phyloP scores from a whole-genome alignment of 2,329 filamentous ascomycete genomes.

The Calonectria pseudoreteaudii region DNA sequence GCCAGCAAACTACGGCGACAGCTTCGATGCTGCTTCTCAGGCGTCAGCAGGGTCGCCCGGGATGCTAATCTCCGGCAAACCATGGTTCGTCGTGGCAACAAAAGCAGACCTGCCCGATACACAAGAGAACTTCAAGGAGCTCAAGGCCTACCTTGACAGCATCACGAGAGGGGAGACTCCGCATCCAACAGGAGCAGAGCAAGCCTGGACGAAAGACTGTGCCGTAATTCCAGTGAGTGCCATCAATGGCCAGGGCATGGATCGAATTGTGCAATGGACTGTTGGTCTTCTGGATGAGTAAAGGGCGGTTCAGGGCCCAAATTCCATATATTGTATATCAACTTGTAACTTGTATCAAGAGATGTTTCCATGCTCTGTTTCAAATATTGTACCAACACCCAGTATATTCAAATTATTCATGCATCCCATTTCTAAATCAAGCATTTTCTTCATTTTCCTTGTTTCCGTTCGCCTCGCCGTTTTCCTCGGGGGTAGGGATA shows the following conservation, averaged over 20 bases:
- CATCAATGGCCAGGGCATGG: slow-evolving; percentile 86
- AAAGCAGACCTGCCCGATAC: slow-evolving; percentile 89
- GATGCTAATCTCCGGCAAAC: slow-evolving; percentile 90
- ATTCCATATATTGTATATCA: slow-evolving; percentile 35
- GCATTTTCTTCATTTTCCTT: slow-evolving; percentile 30
- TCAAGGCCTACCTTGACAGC: slow-evolving; percentile 77
- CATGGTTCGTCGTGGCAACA: slow-evolving; percentile 96
- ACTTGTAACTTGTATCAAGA: slow-evolving; percentile 29
- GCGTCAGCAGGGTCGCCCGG: slow-evolving; percentile 43
- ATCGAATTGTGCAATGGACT: slow-evolving; percentile 78
- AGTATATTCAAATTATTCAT: slow-evolving; percentile 32
- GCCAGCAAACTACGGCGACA: slow-evolving; percentile 41
- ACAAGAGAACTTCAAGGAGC: slow-evolving; percentile 77
- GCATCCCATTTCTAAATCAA: slow-evolving; percentile 34
- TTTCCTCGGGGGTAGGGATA: slow-evolving; percentile 50
- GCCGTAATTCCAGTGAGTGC: slow-evolving; percentile 88
- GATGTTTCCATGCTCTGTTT: slow-evolving; percentile 30
- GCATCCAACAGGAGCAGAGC: slow-evolving; percentile 78
- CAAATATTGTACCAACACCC: slow-evolving; percentile 37
- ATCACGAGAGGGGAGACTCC: slow-evolving; percentile 71
- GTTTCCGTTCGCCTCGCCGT: slow-evolving; percentile 19
- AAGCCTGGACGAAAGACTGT: slow-evolving; percentile 70
- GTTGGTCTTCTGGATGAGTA: slow-evolving; percentile 73
- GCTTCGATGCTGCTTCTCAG: slow-evolving; percentile 27
- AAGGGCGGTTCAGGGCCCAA: neutral